phyloP scores from a whole-genome alignment of 2,329 filamentous ascomycete species.

The Epichloe aotearoae region DNA sequence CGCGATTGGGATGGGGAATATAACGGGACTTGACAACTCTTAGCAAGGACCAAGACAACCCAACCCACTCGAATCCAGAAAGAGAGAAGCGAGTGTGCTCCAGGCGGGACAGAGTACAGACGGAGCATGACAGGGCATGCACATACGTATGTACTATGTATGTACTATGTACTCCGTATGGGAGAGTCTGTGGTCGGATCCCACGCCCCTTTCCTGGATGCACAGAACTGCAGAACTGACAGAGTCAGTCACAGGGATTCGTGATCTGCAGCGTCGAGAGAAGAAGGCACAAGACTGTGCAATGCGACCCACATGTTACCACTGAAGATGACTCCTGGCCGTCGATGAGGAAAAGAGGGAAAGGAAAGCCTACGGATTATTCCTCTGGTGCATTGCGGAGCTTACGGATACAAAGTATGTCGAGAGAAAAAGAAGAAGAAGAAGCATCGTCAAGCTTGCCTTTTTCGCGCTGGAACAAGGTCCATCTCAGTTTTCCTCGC shows the following conservation, averaged over 20 bases:
- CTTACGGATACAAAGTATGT: not conserved
- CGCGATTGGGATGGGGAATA: not conserved
- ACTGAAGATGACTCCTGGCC: not conserved
- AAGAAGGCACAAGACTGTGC: not conserved
- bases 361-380: not conserved
- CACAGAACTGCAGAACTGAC: not conserved
- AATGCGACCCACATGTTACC: not conserved
- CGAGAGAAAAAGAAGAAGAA: not conserved
- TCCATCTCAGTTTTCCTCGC: not conserved
- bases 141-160: too few relatives aligned
- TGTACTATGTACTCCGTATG: too few relatives aligned
- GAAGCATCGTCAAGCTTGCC: not conserved
- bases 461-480: not conserved
- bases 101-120: not conserved
- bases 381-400: too few relatives aligned
- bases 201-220: not conserved
- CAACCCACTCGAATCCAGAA: not conserved
- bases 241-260: not conserved
- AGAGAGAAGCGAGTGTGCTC: not conserved
- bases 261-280: slow-evolving; percentile 2
- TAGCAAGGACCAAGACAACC: not conserved
- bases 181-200: not conserved
- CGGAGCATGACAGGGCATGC: not conserved
- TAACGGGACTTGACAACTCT: not conserved
- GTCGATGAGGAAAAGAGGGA: not conserved